These are phyloP conservation scores for Chlamydomonas schloesseri DNA, from an alignment of 139 green algal species.

Conservation along the genomic window DNA sequence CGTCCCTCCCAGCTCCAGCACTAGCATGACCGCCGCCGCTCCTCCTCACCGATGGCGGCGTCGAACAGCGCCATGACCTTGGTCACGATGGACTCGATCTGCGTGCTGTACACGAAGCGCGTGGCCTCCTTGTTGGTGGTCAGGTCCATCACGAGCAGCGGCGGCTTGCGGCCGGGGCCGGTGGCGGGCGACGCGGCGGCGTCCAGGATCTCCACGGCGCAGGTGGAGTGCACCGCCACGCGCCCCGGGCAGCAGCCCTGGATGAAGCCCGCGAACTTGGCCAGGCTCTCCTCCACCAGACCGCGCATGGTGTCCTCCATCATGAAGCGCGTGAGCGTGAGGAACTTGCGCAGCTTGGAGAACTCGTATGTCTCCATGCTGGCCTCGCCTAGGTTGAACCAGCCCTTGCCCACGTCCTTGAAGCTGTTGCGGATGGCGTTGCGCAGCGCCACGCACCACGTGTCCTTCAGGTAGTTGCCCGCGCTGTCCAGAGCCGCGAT, in stretches of 20 bases:
- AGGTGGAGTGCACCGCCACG: constrained; percentile 42
- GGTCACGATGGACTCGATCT: constrained; percentile 53
- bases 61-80: constrained; percentile 73
- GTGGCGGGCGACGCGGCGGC: neutral
- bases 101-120: constrained; percentile 63
- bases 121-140: constrained; percentile 59
- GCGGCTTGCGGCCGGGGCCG: constrained; percentile 50
- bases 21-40: too few species aligned
- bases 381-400: constrained; percentile 86
- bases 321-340: constrained; percentile 66
- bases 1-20: too few species aligned
- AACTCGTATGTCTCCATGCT: constrained; percentile 84
- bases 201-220: constrained; percentile 40
- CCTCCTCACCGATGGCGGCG: constrained; percentile 63
- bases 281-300: constrained; percentile 73
- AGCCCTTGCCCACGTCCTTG: constrained; percentile 86
- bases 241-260: constrained; percentile 50
- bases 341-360: constrained; percentile 79
- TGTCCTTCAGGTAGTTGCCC: constrained; percentile 81
- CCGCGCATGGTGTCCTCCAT: constrained; percentile 88
- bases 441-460: constrained; percentile 69
- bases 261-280: constrained; percentile 70
- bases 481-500: constrained; percentile 50
- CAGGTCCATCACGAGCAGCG: constrained; percentile 77
- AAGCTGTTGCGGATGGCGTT: constrained; percentile 73